A percentile compares a stretch with the other conserved stretches of the same genome.
Conservation (phyloP, 129 eudicot species). For the Cynara cardunculus region DNA sequence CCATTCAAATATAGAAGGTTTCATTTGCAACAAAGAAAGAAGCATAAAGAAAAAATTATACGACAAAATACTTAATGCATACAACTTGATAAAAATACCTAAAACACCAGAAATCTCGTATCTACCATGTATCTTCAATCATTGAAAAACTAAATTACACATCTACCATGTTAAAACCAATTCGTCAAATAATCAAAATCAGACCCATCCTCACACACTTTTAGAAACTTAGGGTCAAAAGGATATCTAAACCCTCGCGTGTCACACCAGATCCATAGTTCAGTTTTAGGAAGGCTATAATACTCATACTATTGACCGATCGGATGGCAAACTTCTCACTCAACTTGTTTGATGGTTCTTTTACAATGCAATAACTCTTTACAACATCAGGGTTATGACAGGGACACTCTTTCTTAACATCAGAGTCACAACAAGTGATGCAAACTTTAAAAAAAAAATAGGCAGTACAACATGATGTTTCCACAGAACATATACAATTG, state of each 20-base stretch:
- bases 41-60: neutral
- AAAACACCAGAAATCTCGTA: neutral
- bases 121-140: neutral
- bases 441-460: neutral
- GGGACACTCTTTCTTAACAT: neutral
- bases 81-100: neutral
- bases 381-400: neutral
- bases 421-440: neutral
- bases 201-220: neutral
- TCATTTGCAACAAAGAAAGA: neutral
- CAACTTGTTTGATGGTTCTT: neutral
- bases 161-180: neutral
- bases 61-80: neutral
- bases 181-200: neutral
- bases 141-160: neutral
- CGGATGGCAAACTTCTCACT: neutral
- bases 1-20: conserved; percentile 5
- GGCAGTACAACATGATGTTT: conserved; percentile 4
- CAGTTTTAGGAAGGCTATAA: neutral
- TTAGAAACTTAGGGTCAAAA: neutral
- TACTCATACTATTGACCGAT: neutral
- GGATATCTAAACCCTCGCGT: neutral
- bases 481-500: neutral
- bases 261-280: conserved; percentile 1
- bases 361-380: neutral